Conservation (phyloP, 2,329 filamentous ascomycete species). For the Colletotrichum karsti region DNA sequence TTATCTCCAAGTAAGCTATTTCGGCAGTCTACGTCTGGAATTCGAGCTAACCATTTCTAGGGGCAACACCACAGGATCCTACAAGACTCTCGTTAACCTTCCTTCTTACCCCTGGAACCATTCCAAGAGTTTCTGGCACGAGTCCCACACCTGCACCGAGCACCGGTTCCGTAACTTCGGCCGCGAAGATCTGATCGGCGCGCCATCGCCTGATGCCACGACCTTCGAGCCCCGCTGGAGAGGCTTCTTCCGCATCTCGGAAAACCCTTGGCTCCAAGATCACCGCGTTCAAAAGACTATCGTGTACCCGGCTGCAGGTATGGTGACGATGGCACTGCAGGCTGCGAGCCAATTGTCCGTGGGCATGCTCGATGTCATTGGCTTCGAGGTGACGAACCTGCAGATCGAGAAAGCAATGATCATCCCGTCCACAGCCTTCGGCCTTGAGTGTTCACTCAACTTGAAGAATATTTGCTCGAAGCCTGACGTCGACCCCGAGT, state of each 20-base stretch:
- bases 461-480: slow-evolving; percentile 40
- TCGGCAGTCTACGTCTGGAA: too few species aligned
- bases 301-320: slow-evolving; percentile 60
- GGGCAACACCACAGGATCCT: neutral
- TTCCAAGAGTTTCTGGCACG: slow-evolving; percentile 60
- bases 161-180: slow-evolving; percentile 53
- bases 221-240: slow-evolving; percentile 57
- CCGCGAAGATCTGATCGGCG: slow-evolving; percentile 61
- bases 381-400: slow-evolving; percentile 55
- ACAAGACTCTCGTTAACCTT: slow-evolving; percentile 48
- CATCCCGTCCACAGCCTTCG: slow-evolving; percentile 53
- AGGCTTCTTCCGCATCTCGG: slow-evolving; percentile 55
- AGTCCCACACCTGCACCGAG: slow-evolving; percentile 54
- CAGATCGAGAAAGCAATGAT: slow-evolving; percentile 60
- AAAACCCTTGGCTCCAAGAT: slow-evolving; percentile 62
- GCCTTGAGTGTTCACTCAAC: slow-evolving; percentile 59
- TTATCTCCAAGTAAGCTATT: slow-evolving; percentile 33
- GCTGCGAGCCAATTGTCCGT: slow-evolving; percentile 50
- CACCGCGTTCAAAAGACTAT: slow-evolving; percentile 60
- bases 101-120: slow-evolving; percentile 66
- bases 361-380: slow-evolving; percentile 34
- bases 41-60: slow-evolving; percentile 10
- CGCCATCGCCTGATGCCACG: slow-evolving; percentile 51
- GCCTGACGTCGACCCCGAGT: slow-evolving; percentile 28
- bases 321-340: slow-evolving; percentile 58